phyloP scores from a whole-genome alignment of 768 basidiomycete species.

The Clitopilus hobsonii region DNA sequence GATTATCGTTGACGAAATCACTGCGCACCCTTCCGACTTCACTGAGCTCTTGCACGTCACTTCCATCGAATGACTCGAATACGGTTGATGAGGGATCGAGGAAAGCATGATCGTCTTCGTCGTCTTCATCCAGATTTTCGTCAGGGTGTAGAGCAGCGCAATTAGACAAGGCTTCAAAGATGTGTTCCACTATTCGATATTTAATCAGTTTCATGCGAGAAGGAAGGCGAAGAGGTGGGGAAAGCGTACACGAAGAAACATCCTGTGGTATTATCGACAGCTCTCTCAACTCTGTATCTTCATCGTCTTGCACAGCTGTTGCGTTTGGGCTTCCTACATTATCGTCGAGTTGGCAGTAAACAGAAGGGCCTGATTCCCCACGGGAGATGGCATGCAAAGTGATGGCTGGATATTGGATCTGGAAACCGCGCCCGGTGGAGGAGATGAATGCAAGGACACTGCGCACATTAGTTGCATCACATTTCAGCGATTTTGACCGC shows the following conservation, averaged over 20 bases:
- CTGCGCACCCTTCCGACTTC: slow-evolving; percentile 93
- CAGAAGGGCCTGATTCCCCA: slow-evolving; percentile 54
- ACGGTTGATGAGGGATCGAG: slow-evolving; percentile 36
- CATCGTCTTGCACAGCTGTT: slow-evolving; percentile 26
- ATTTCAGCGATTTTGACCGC: slow-evolving; percentile 4
- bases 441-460: slow-evolving; percentile 81
- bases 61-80: slow-evolving; percentile 54
- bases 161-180: slow-evolving; percentile 81
- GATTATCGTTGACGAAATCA: slow-evolving; percentile 71
- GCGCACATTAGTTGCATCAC: not conserved
- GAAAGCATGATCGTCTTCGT: slow-evolving; percentile 53
- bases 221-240: not conserved
- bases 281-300: slow-evolving; percentile 64
- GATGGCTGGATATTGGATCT: slow-evolving; percentile 84
- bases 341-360: slow-evolving; percentile 95
- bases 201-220: slow-evolving; percentile 3
- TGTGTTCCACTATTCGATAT: slow-evolving; percentile 58
- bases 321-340: slow-evolving; percentile 30
- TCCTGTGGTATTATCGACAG: slow-evolving; percentile 69
- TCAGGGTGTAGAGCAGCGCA: slow-evolving; percentile 89
- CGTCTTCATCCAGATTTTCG: slow-evolving; percentile 37
- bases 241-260: slow-evolving; percentile 51
- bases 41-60: slow-evolving; percentile 69
- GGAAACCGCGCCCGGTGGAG: slow-evolving; percentile 65
- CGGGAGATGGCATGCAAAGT: slow-evolving; percentile 92